Evolutionary conservation across 768 basidiomycete genomes (phyloP).

Genomic region (Lenzites betulinus): DNA sequence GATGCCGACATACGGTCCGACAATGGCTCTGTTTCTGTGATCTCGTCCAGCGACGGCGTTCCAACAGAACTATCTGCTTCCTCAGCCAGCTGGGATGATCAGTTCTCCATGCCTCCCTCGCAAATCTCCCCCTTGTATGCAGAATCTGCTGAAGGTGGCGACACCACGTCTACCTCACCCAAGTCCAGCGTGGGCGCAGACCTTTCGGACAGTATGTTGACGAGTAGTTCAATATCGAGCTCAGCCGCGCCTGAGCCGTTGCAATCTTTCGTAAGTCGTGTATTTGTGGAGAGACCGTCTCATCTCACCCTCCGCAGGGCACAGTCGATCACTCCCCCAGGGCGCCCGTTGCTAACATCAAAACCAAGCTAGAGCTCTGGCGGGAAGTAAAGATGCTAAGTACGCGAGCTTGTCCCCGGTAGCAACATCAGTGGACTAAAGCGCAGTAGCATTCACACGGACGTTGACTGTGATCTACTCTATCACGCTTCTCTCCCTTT

Average conservation of each 20-base stretch:
- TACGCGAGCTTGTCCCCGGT: slow-evolving; percentile 35
- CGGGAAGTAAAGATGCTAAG: slow-evolving; percentile 89
- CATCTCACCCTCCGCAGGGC: slow-evolving; percentile 28
- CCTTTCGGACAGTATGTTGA: slow-evolving; percentile 46
- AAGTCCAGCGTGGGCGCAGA: slow-evolving; percentile 14
- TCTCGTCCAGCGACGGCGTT: slow-evolving; percentile 43
- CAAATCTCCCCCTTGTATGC: slow-evolving; percentile 19
- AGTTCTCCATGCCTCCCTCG: slow-evolving; percentile 32
- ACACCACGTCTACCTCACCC: slow-evolving; percentile 6
- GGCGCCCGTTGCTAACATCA: slow-evolving; percentile 26
- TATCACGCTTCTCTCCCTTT: slow-evolving; percentile 79
- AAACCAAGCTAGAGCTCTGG: slow-evolving; percentile 87
- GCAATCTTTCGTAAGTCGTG: slow-evolving; percentile 20
- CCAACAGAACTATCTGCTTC: slow-evolving; percentile 36
- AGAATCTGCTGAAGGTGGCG: neutral
- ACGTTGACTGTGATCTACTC: slow-evolving; percentile 87
- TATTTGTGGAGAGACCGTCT: slow-evolving; percentile 2
- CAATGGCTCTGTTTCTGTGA: slow-evolving; percentile 42
- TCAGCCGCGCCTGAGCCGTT: slow-evolving; percentile 18
- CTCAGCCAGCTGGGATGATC: slow-evolving; percentile 47
- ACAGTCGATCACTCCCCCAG: slow-evolving; percentile 14
- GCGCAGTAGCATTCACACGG: slow-evolving; percentile 73
- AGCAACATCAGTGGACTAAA: neutral
- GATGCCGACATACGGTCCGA: slow-evolving; percentile 46
- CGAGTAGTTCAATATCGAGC: slow-evolving; percentile 39